Evolutionary conservation across 805 yeast species (phyloP), one percentile per base, ranked within the genome.

Genomic region (Saturnispora bothae): DNA sequence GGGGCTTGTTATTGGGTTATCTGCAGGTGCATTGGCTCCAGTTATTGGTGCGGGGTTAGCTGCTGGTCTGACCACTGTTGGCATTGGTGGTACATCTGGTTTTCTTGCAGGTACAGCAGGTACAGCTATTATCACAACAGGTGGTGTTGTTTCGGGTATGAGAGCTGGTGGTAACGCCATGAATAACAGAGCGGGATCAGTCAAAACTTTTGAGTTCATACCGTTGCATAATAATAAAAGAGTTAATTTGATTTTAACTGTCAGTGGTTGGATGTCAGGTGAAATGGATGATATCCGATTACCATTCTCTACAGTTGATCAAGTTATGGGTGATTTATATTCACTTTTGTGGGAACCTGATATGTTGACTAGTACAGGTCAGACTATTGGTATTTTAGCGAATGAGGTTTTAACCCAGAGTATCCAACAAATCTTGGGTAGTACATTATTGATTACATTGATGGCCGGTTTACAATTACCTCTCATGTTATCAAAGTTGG

Each of bases 1-100:
- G 2, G 88, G 95, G 1, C 64, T 92, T 17, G 95, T 92, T 2
- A 73, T 92, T 42, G 99, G 99, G 2, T 64, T 92, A 15, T 84
- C 96, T 43, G 97, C 95, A 7, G 99, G 99, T 5, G 60, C 92
- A 31, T 63, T 92, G 32, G 98, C 98, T 0, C 99, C 99, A 0
- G 95, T 94, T 3, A 94, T 92, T 51, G 97, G 97, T 36, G 97
- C 97, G 2, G 99, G 99, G 51, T 54, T 92, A 21, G 98, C 97
- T 2, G 97, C 97, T 3, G 99, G 97, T 13, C 65, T 92, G 29
- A 79, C 96, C 1, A 92, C 98, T 0, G 75, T 89, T 17, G 99
- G 99, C 23, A 82, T 94, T 17, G 68, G 83, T 1, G 97, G 99
- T n/a, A 85, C 97, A 0, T 61, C 85, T 13, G 84, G 94, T 1